Conservation (phyloP, 257 asterid species). For the Solanum corneliomulleri region DNA sequence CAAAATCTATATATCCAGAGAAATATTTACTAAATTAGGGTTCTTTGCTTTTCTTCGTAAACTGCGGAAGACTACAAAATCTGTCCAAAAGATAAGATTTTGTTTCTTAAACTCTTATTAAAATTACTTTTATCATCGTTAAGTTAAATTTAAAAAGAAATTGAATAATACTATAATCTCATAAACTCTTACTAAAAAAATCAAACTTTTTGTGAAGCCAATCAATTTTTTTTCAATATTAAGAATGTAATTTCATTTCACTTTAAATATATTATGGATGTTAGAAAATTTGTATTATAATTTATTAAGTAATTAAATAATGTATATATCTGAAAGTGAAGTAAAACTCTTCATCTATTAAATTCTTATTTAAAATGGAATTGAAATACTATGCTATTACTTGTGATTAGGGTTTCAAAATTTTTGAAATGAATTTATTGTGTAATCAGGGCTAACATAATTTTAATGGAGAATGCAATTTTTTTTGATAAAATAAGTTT, state of each 20-base stretch:
- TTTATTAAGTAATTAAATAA: slow-evolving; percentile 23
- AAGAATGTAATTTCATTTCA: slow-evolving; percentile 74
- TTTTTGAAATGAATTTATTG: neutral
- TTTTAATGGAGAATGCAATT: no score
- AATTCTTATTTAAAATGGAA: neutral
- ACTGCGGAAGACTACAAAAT: neutral
- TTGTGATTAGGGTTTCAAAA: neutral
- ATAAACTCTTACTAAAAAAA: slow-evolving; percentile 35
- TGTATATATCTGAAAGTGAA: neutral
- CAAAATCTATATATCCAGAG: neutral
- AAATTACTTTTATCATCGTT: neutral
- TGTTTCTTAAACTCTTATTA: neutral
- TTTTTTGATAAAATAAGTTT: no score
- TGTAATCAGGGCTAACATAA: neutral
- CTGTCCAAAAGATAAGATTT: neutral
- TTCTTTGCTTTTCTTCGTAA: neutral
- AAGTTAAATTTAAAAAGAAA: slow-evolving; percentile 55
- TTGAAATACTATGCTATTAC: neutral
- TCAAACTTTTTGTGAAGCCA: neutral
- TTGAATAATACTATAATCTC: slow-evolving; percentile 56
- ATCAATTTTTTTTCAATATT: neutral
- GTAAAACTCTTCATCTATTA: neutral
- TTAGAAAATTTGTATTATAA: slow-evolving; percentile 61
- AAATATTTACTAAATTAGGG: neutral
- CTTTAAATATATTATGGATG: slow-evolving; percentile 58